Base-by-base conservation (phyloP, 2,329 filamentous ascomycete genomes). In the Talaromyces verruculosus region DNA sequence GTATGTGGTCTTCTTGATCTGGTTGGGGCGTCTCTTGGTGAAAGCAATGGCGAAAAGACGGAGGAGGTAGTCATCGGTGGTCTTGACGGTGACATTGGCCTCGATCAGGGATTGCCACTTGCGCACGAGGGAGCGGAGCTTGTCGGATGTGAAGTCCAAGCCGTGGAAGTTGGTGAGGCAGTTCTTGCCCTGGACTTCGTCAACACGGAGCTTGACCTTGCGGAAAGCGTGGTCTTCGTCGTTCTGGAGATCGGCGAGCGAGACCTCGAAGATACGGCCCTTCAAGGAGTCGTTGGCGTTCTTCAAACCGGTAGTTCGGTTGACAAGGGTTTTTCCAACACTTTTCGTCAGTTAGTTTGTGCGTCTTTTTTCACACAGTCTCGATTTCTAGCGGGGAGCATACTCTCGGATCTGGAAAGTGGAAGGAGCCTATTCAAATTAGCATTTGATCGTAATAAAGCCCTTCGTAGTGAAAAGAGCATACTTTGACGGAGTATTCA, bases 1-100 rank as follows among this genome's bases (percentile, higher is more conserved):
- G 81, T 99, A 99, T 81, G 95, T 99, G 78, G 95, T 99, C 91
- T 98, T 99, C 91, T 97, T 97, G 88, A 99, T 94, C 88, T 99
- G 95, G 88, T 98, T 99, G 77, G 92, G 93, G 80, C 95, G 91
- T 84, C 93, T 89, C 91, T 98, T 98, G 84, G 95, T 99, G 88
- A 99, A 99, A 76, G 92, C 95, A 76, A 99, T 99, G 82, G 92
- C 92, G 87, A 99, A 99, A 76, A 99, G 90, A 78, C 95, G 92
- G 84, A 99, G 89, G 81, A 98, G 93, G 88, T 99, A 98, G 85
- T 99, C 95, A 81, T 99, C 95, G 81, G 95, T 98, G 77, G 95
- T 98, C 91, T 98, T 98, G 87, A 99, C 93, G 73, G 96, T 97
- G 79, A 98, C 89, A 84, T 99, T 99, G 87, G 95, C 95, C 89